Percentiles rank a stretch among this genome's conserved stretches.
Evolutionary conservation across 2,329 filamentous ascomycete species (phyloP).

Genomic region (Paramyrothecium roridum): DNA sequence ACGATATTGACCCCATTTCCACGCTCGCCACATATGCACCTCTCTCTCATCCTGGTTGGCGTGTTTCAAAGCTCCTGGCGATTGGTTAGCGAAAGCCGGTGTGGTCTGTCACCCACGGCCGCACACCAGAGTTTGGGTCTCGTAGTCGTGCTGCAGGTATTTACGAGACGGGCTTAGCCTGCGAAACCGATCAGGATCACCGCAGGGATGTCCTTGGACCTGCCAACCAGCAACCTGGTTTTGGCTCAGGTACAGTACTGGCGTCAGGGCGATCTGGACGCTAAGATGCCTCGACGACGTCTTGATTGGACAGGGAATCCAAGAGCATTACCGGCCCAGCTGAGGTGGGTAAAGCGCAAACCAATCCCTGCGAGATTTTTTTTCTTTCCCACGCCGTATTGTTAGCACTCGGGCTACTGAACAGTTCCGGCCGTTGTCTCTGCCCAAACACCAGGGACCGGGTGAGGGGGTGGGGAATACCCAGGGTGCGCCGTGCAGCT

Average conservation of each 20-base stretch:
- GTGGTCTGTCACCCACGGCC: neutral
- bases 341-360: neutral
- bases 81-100: neutral
- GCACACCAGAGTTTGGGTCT: too few species aligned
- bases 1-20: too few species aligned
- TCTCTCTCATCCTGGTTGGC: neutral
- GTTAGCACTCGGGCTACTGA: neutral
- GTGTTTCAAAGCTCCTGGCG: neutral
- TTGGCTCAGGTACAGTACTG: neutral
- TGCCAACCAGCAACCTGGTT: neutral
- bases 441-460: neutral
- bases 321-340: neutral
- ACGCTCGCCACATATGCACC: too few species aligned
- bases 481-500: neutral
- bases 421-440: neutral
- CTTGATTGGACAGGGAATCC: neutral
- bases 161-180: neutral
- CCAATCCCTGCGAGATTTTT: neutral
- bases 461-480: neutral
- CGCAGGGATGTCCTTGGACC: neutral
- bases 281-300: neutral
- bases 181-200: neutral
- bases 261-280: neutral
- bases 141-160: neutral
- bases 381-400: neutral